Conservation (phyloP, 345 rosid species). For the Trapa bicornis region DNA sequence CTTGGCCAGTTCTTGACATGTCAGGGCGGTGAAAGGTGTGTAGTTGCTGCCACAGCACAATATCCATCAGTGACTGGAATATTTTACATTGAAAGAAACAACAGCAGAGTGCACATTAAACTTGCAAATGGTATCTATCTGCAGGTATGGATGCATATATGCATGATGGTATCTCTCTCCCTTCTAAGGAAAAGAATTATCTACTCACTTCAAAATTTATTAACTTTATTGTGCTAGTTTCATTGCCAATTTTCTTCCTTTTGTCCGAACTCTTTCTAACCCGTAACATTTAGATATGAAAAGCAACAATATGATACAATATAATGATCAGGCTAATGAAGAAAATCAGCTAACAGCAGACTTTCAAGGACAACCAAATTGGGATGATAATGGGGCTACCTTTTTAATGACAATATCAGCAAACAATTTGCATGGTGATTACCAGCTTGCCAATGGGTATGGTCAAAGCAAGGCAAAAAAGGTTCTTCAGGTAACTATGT, state of each 20-base stretch:
- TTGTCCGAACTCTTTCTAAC: not conserved
- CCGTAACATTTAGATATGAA: not conserved
- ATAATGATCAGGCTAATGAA: constrained; percentile 31
- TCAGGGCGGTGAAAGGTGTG: constrained; percentile 42
- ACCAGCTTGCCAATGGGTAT: constrained; percentile 61
- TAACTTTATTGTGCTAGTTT: not conserved
- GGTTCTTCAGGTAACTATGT: constrained; percentile 40
- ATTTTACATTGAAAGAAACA: constrained; percentile 43
- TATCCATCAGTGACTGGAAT: constrained; percentile 33
- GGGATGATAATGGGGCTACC: constrained; percentile 61
- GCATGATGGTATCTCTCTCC: not conserved
- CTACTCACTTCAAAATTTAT: not conserved
- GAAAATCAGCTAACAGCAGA: constrained; percentile 49
- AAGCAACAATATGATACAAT: constrained; percentile 13
- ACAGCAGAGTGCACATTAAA: constrained; percentile 39
- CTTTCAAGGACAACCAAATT: constrained; percentile 52
- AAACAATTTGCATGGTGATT: constrained; percentile 66
- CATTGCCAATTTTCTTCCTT: not conserved
- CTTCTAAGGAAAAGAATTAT: not conserved
- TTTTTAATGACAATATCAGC: constrained; percentile 45
- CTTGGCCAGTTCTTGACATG: constrained; percentile 54
- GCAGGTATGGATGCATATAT: constrained; percentile 27
- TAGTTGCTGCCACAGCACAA: constrained; percentile 38
- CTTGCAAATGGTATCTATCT: constrained; percentile 40
- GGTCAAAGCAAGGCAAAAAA: constrained; percentile 43